Base-by-base conservation (phyloP, 2,329 filamentous ascomycete species). In the Beauveria pseudobassiana region DNA sequence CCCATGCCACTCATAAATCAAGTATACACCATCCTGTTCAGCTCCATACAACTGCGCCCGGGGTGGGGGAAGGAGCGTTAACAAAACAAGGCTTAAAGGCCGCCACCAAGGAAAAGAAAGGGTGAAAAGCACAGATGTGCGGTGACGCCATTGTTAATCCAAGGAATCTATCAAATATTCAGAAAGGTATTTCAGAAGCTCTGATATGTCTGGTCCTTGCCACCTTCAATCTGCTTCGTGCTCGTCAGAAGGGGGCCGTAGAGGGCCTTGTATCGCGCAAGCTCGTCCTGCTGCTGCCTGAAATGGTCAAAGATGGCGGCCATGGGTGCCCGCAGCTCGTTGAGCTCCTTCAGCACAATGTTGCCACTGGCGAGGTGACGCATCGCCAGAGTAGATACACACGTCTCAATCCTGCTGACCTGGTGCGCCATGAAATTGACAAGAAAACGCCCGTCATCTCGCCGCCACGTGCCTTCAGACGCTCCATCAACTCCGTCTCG, bases 381-480 rank as follows among this genome's bases (percentile, higher is more conserved):
- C 68, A 96, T 79, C 14, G 86, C 80, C 56, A 97, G 82, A 0
- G 90, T 91, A 38, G 88, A 89, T 67, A 93, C 83, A 71, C 90
- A 95, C 57, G 90, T 88, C 91, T 99, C 95, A 72, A 99, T 96
- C 70, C 95, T 86, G 72, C 90, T 93, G 67, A 99, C 89, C 81
- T 97, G 92, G 72, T 98, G 93, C 72, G 96, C 93, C 73, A 98
- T 83, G 70, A 99, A 91, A 70, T 91, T 92, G 61, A 96, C 77
- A 74, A 98, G 78, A 74, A 96, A 93, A 59, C 85, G 82, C 78
- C 95, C 30, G 93, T 91, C 59, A 97, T 85, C 72, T 97, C 92
- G 12, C 91, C 91, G 56, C 90, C 91, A 48, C 87, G 76, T 61
- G 80, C 73, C 71, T 80, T 83, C 72, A 86, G 81, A 57, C 80